Evolutionary conservation across 2,329 filamentous ascomycete genomes (phyloP).

Genomic region (Colletotrichum gloeosporioides): DNA sequence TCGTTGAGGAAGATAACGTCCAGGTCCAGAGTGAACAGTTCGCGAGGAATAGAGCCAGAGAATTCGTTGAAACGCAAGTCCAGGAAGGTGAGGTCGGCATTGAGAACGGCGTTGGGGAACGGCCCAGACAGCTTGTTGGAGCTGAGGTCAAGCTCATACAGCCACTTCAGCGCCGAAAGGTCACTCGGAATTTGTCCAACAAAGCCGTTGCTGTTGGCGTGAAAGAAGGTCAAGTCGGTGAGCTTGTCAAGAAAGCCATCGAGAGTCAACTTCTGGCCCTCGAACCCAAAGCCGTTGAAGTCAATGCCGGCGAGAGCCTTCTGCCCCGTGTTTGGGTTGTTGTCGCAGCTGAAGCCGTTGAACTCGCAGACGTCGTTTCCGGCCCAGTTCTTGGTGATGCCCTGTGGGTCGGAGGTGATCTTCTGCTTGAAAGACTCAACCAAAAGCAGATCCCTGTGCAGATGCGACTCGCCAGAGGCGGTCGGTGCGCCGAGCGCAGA

Average conservation of each 20-base stretch:
- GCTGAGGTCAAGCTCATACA: not conserved
- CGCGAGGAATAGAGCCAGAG: not conserved
- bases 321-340: not conserved
- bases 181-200: not conserved
- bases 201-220: constrained; percentile 2
- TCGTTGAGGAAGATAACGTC: constrained; percentile 2
- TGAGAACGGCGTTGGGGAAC: not conserved
- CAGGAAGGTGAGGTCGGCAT: not conserved
- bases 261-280: not conserved
- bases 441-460: not conserved
- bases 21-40: not conserved
- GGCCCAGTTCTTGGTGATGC: not conserved
- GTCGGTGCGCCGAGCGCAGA: not conserved
- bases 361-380: not conserved
- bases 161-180: not conserved
- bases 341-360: not conserved
- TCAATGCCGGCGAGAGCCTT: not conserved
- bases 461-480: not conserved
- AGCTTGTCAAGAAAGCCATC: constrained; percentile 6
- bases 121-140: not conserved
- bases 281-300: not conserved
- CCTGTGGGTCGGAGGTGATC: not conserved
- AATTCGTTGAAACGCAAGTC: constrained; percentile 1
- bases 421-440: not conserved
- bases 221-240: constrained; percentile 1